These are phyloP conservation scores for Pogostemon cablin DNA, from an alignment of 257 asterid species.

Conservation along the genomic window DNA sequence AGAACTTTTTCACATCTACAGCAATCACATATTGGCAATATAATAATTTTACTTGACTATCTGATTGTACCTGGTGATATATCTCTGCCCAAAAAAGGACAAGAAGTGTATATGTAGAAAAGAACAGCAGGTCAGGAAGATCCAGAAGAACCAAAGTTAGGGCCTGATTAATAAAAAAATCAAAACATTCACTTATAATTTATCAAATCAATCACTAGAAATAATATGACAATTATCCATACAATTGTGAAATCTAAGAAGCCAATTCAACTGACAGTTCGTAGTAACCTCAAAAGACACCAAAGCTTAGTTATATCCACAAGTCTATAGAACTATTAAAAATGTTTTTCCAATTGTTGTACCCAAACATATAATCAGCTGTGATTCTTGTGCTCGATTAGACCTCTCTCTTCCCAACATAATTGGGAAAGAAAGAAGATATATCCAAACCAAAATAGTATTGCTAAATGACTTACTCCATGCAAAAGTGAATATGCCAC, in stretches of 20 bases:
- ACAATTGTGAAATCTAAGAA: constrained; percentile 7
- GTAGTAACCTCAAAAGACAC: constrained; percentile 21
- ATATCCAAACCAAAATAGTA: background rate
- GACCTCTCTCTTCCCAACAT: background rate
- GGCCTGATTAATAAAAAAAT: constrained; percentile 50
- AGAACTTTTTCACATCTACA: constrained; percentile 1
- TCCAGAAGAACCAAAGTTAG: constrained; percentile 66
- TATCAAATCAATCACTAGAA: background rate
- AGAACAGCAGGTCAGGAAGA: constrained; percentile 90
- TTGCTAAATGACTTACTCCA: background rate
- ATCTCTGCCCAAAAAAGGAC: constrained; percentile 98
- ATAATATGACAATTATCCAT: constrained; percentile 7
- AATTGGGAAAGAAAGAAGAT: background rate
- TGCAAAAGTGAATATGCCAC: background rate
- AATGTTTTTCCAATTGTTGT: background rate
- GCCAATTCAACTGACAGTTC: background rate
- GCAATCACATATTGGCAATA: constrained; percentile 4
- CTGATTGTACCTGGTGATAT: constrained; percentile 82
- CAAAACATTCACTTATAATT: background rate
- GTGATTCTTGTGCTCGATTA: constrained; percentile 9
- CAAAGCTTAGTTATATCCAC: constrained; percentile 1
- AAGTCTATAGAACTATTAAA: constrained; percentile 4
- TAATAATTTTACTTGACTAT: constrained; percentile 22
- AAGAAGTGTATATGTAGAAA: constrained; percentile 91
- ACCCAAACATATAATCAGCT: background rate